Evolutionary conservation across 2,329 filamentous ascomycete species (phyloP).

Genomic region (Beauveria sp.): DNA sequence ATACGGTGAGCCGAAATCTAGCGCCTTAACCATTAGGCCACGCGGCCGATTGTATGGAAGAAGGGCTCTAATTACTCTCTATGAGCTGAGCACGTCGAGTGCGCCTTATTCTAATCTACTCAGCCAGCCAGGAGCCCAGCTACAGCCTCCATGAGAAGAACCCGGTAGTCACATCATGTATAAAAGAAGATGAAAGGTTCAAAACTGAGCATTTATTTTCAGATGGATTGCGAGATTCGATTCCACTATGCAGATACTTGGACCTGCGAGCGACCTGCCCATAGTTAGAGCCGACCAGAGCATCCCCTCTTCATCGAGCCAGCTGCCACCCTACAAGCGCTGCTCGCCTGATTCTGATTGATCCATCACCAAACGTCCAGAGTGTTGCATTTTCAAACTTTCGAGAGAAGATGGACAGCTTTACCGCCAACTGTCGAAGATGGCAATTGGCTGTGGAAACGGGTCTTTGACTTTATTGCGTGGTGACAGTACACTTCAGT

Average conservation of each 20-base stretch:
- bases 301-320: not conserved
- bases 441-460: not conserved
- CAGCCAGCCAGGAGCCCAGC: too few relatives aligned
- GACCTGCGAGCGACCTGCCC: not conserved
- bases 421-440: not conserved
- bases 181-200: too few relatives aligned
- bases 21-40: slow-evolving; percentile 37
- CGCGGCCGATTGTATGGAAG: slow-evolving; percentile 23
- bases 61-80: not conserved
- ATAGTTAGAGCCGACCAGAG: not conserved
- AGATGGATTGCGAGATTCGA: too few relatives aligned
- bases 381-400: not conserved
- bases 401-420: not conserved
- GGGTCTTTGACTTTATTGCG: not conserved
- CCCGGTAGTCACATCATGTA: too few relatives aligned
- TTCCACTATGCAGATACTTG: too few relatives aligned
- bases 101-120: too few relatives aligned
- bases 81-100: not conserved
- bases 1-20: slow-evolving; percentile 29
- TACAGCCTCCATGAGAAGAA: too few relatives aligned
- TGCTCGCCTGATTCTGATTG: slow-evolving; percentile 14
- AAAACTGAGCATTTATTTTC: too few relatives aligned
- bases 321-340: not conserved
- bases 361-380: not conserved
- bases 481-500: not conserved